Conservation (phyloP, 2,329 filamentous ascomycete species). For the Paramyrothecium roridum region DNA sequence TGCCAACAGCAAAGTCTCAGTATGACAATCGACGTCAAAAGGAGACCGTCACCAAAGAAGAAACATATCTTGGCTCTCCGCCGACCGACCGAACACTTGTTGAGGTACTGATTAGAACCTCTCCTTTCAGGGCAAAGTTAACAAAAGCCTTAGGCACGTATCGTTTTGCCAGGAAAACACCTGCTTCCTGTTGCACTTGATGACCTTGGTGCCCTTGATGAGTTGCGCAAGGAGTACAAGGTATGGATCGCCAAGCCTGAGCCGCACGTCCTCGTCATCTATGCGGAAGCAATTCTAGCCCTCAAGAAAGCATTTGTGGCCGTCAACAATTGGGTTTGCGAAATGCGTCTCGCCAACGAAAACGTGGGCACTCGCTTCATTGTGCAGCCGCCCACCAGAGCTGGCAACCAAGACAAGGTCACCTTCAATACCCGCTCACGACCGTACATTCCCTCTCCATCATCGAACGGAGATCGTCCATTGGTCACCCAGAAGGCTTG, state of each 20-base stretch:
- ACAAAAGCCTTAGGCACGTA: slow-evolving; percentile 13
- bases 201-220: slow-evolving; percentile 16
- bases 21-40: slow-evolving; percentile 12
- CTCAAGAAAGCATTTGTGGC: slow-evolving; percentile 22
- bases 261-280: slow-evolving; percentile 21
- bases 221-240: slow-evolving; percentile 20
- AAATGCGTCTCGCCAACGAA: slow-evolving; percentile 25
- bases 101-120: slow-evolving; percentile 12
- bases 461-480: background rate
- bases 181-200: slow-evolving; percentile 21
- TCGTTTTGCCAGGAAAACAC: slow-evolving; percentile 25
- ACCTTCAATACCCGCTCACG: slow-evolving; percentile 18
- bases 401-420: slow-evolving; percentile 10
- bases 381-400: slow-evolving; percentile 18
- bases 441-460: slow-evolving; percentile 11
- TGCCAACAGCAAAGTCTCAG: slow-evolving; percentile 19
- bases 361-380: slow-evolving; percentile 19
- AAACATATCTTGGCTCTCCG: slow-evolving; percentile 18
- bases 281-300: slow-evolving; percentile 13
- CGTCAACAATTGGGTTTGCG: slow-evolving; percentile 25
- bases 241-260: slow-evolving; percentile 26
- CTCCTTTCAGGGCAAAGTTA: background rate
- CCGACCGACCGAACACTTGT: slow-evolving; percentile 15
- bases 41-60: slow-evolving; percentile 9
- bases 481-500: background rate